Evolutionary conservation across 257 asterid species (phyloP), one percentile per base, ranked within the genome.

Genomic region (Nicotiana paniculata): DNA sequence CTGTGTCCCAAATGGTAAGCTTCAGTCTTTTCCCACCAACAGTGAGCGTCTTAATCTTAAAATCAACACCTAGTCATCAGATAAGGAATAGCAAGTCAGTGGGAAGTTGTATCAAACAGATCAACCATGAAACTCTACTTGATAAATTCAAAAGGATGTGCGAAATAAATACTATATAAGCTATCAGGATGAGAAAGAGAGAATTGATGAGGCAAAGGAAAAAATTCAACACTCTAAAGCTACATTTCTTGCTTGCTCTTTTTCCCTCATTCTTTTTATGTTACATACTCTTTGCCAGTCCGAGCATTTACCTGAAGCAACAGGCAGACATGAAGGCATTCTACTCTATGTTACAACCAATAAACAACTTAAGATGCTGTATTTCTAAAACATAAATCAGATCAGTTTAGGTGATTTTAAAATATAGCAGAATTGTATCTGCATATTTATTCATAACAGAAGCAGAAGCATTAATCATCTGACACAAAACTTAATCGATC

Each of bases 1-100:
- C 98, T 15, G 98, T 96, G 87, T 94, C 98, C 98, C 98, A 93
- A 64, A 96, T 96, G 51, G 98, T 93, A 61, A 96, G 97, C 96
- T 96, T 96, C 89, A 96, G 81, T 82, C 69, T 91, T 85, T 93
- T 93, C 77, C 91, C 98, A 81, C 90, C 97, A 76, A 91, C 96
- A 15, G 93, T 91, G 84, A 96, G 91, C 69, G 90, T 84, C 91
- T 93, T 96, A 87, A 93, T 90, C 91, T 96, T 80, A 35, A 80
- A 80, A 80, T 80, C 83, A 10, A 80, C 83, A 32, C 83, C 83
- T 80, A 68, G 15, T 30, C 51, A 80, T 75, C 63, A 75, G 63
- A 75, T 9, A 51, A 75, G 26, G 24, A 75, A 4, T 7, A 75
- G 15, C 28, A 51, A 75, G 46, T 51, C 26, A 26, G 8, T 15